A percentile compares a stretch with the other conserved stretches of the same genome.
phyloP scores from a whole-genome alignment of 768 basidiomycete species.

The Candolleomyces eurysporus region DNA sequence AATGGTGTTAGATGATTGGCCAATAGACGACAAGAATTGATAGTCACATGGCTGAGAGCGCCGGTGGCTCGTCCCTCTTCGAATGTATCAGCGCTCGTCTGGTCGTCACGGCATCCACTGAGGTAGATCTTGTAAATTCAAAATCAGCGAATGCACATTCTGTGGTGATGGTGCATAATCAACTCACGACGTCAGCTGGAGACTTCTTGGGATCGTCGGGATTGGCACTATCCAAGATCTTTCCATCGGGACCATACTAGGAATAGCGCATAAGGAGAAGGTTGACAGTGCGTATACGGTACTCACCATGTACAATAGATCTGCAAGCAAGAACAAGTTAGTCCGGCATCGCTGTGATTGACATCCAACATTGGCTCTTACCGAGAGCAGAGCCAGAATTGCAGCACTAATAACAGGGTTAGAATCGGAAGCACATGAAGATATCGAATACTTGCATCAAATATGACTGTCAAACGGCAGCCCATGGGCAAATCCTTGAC shows the following conservation, averaged over 20 bases:
- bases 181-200: not conserved
- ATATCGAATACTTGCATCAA: slow-evolving; percentile 35
- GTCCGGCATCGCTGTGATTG: not conserved
- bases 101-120: slow-evolving; percentile 78
- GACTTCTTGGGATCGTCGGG: slow-evolving; percentile 1
- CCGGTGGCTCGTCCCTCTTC: slow-evolving; percentile 68
- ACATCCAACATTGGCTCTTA: not conserved
- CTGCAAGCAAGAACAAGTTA: slow-evolving; percentile 22
- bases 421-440: not conserved
- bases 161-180: not conserved
- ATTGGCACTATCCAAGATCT: not conserved
- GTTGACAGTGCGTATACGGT: not conserved
- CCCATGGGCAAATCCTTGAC: slow-evolving; percentile 78
- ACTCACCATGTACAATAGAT: slow-evolving; percentile 66
- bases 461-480: slow-evolving; percentile 84
- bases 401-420: slow-evolving; percentile 44
- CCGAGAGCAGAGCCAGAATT: slow-evolving; percentile 83
- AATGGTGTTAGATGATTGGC: not conserved
- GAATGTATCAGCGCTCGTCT: slow-evolving; percentile 73
- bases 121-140: slow-evolving; percentile 59
- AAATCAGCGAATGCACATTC: not conserved
- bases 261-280: not conserved
- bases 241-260: not conserved
- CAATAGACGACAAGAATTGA: not conserved
- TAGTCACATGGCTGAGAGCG: slow-evolving; percentile 62